These are phyloP conservation scores for Tardiomyces digboiensis DNA, from an alignment of 1,139 yeast genomes.

Conservation along the genomic window DNA sequence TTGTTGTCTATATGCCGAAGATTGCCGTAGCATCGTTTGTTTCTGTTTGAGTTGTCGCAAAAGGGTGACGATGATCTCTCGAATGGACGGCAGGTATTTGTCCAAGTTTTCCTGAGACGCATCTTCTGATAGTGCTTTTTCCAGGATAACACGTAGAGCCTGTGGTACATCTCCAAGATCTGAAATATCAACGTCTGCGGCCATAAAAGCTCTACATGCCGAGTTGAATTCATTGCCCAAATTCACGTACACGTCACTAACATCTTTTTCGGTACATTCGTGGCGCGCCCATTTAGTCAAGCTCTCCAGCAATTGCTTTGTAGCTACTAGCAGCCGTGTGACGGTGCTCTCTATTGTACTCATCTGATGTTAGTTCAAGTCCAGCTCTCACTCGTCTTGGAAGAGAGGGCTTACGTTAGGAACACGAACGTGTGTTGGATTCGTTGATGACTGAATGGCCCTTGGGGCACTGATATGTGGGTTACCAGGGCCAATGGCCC, in stretches of 20 bases:
- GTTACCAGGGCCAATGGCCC: neutral
- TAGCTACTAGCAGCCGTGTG: constrained; percentile 74
- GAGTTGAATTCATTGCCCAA: constrained; percentile 91
- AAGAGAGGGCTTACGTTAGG: neutral
- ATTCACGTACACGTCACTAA: constrained; percentile 85
- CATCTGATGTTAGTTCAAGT: constrained; percentile 19
- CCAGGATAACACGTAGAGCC: constrained; percentile 63
- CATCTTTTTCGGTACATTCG: constrained; percentile 70
- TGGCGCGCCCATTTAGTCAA: constrained; percentile 88
- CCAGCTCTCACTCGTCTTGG: no score
- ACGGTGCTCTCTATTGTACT: constrained; percentile 77
- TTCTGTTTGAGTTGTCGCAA: constrained; percentile 75
- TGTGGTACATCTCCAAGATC: constrained; percentile 76
- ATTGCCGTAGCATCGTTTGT: constrained; percentile 31
- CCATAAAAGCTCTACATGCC: constrained; percentile 64
- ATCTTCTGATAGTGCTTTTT: constrained; percentile 76
- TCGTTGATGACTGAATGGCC: neutral
- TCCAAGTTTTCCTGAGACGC: constrained; percentile 83
- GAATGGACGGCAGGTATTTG: constrained; percentile 69
- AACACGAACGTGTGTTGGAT: neutral
- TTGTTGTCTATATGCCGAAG: neutral
- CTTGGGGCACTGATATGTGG: neutral
- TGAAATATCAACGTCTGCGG: constrained; percentile 51
- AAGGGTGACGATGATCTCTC: constrained; percentile 77
- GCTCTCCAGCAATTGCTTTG: constrained; percentile 77